These are phyloP conservation scores for Crithidia fasciculata DNA, from an alignment of 208 protist species.

Conservation along the genomic window DNA sequence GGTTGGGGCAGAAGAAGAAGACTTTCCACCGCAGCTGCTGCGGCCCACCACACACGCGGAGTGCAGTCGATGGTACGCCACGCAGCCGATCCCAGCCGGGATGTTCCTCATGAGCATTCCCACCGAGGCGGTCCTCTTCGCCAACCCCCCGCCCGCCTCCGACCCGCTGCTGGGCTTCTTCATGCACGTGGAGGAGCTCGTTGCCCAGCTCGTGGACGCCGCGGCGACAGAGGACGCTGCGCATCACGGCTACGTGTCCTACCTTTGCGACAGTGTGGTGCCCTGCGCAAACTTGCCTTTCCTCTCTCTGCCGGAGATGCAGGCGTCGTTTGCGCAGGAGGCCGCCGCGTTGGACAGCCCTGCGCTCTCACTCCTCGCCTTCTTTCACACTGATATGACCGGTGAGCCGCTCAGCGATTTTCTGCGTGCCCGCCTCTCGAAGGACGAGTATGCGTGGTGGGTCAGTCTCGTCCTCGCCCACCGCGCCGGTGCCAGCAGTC, in stretches of 20 bases:
- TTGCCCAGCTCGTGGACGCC: conserved; percentile 69
- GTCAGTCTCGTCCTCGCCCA: conserved; percentile 79
- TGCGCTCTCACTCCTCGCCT: conserved; percentile 61
- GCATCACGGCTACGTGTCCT: conserved; percentile 74
- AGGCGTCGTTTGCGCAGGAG: conserved; percentile 24
- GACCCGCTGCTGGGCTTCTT: conserved; percentile 68
- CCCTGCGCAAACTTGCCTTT: conserved; percentile 80
- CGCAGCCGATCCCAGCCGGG: conserved; percentile 58
- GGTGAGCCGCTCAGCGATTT: conserved; percentile 60
- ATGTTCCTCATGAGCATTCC: conserved; percentile 83
- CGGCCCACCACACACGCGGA: conserved; percentile 23
- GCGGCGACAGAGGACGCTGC: conserved; percentile 39
- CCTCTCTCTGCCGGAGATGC: conserved; percentile 43
- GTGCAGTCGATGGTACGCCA: conserved; percentile 74
- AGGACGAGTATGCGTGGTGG: conserved; percentile 77
- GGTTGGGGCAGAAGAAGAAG: not conserved
- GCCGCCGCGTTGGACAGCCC: conserved; percentile 30
- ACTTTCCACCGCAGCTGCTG: not conserved
- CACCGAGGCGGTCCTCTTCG: conserved; percentile 71
- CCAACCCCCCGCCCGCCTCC: conserved; percentile 54
- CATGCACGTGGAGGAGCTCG: conserved; percentile 80
- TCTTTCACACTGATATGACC: conserved; percentile 72
- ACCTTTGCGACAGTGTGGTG: conserved; percentile 74
- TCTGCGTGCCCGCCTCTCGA: conserved; percentile 47
- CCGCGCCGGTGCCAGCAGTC: conserved; percentile 58